phyloP scores from a whole-genome alignment of 371 early-diverging fungal genomes.

The Ordospora pajunii region DNA sequence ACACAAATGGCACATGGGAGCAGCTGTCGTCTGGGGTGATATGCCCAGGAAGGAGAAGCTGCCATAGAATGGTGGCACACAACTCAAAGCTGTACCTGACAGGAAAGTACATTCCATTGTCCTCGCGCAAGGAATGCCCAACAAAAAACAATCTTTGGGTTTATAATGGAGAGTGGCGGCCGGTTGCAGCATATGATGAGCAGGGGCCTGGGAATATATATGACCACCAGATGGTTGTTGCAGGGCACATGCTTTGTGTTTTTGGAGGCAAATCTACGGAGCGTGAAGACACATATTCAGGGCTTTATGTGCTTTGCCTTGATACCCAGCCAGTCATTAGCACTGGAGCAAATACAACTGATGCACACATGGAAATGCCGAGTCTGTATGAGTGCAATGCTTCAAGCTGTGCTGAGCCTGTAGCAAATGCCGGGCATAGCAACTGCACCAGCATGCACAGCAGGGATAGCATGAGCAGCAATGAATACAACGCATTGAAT shows the following conservation, averaged over 20 bases:
- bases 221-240: conserved; percentile 80
- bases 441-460: background rate
- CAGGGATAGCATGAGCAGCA: background rate
- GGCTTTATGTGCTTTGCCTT: conserved; percentile 20
- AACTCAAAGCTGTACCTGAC: conserved; percentile 68
- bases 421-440: background rate
- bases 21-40: conserved; percentile 64
- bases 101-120: conserved; percentile 74
- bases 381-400: no score
- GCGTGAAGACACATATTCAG: conserved; percentile 12
- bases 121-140: conserved; percentile 55
- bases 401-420: no score
- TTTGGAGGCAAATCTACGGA: conserved; percentile 27
- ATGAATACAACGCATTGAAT: background rate
- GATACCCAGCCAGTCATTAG: background rate
- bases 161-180: background rate
- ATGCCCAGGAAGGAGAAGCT: conserved; percentile 72
- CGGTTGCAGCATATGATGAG: conserved; percentile 60
- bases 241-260: background rate
- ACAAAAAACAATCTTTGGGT: background rate
- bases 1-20: conserved; percentile 62
- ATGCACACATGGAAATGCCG: no score
- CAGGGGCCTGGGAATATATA: conserved; percentile 77
- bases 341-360: background rate
- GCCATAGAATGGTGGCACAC: conserved; percentile 73